Conservation (phyloP, 352 stramenopile species). For the Phytophthora sp. region DNA sequence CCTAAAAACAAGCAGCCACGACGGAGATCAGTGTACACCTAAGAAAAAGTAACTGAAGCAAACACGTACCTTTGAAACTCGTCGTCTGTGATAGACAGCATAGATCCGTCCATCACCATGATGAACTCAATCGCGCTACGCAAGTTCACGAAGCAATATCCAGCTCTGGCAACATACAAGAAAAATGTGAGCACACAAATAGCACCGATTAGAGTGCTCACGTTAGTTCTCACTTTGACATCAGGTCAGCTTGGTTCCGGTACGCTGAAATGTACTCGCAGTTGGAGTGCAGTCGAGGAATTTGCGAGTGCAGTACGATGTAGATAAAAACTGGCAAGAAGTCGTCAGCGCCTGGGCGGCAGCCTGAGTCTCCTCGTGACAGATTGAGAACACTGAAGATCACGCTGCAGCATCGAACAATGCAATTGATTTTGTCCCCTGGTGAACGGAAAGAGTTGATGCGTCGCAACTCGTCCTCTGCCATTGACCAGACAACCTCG, state of each 20-base stretch:
- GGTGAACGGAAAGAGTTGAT: slow-evolving; percentile 89
- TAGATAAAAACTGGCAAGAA: slow-evolving; percentile 94
- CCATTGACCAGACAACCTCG: slow-evolving; percentile 90
- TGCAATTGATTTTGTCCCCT: slow-evolving; percentile 92
- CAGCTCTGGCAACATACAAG: slow-evolving; percentile 51
- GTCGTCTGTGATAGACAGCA: slow-evolving; percentile 80
- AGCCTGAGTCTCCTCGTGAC: slow-evolving; percentile 66
- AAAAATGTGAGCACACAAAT: slow-evolving; percentile 11
- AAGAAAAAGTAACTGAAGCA: too few relatives aligned
- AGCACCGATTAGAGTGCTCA: not conserved
- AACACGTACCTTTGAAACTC: slow-evolving; percentile 87
- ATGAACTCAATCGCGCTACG: slow-evolving; percentile 92
- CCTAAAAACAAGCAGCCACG: too few relatives aligned
- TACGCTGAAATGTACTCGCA: slow-evolving; percentile 93
- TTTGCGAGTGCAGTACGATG: slow-evolving; percentile 90
- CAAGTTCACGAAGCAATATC: slow-evolving; percentile 93
- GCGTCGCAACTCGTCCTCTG: slow-evolving; percentile 87
- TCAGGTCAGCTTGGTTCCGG: slow-evolving; percentile 87
- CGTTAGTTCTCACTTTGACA: slow-evolving; percentile 77
- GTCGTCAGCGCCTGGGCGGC: slow-evolving; percentile 84
- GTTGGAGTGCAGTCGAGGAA: slow-evolving; percentile 88
- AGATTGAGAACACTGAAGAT: slow-evolving; percentile 92
- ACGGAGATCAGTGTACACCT: not conserved
- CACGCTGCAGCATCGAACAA: slow-evolving; percentile 87
- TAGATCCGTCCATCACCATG: slow-evolving; percentile 80